These are phyloP conservation scores for Protostelium mycophagum DNA, from an alignment of 78 protist genomes.

Conservation along the genomic window DNA sequence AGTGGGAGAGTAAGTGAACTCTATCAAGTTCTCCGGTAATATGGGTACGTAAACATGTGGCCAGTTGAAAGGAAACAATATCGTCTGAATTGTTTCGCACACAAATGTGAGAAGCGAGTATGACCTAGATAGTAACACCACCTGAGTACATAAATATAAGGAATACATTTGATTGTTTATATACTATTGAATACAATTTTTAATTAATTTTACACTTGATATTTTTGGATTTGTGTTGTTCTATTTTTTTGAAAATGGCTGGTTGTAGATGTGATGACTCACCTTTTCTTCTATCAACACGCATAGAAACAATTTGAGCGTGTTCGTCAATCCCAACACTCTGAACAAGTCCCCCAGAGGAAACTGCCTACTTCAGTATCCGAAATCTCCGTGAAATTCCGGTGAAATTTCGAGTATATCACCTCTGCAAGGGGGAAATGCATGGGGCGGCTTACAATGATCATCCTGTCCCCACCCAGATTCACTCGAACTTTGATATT, in stretches of 20 bases:
- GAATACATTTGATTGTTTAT: too few species aligned
- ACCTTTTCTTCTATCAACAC: neutral
- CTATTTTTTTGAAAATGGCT: too few species aligned
- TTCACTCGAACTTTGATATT: neutral
- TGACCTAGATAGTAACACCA: neutral
- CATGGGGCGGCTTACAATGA: neutral
- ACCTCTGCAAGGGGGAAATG: neutral
- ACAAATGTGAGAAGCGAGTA: neutral
- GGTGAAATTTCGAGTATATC: neutral
- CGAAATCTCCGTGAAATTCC: too few species aligned
- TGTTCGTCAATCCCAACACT: neutral
- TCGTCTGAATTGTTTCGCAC: neutral
- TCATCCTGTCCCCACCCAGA: neutral
- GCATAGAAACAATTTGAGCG: neutral
- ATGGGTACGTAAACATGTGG: conserved; percentile 64
- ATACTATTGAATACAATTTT: too few species aligned
- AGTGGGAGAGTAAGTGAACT: conserved; percentile 39
- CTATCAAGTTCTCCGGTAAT: conserved; percentile 44
- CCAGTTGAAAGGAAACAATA: neutral
- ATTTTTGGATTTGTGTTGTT: too few species aligned
- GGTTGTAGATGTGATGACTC: too few species aligned
- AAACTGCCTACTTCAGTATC: neutral
- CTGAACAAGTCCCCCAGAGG: neutral
- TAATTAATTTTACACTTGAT: too few species aligned
- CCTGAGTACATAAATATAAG: neutral